phyloP scores from a whole-genome alignment of 345 rosid genomes.

The Combretum micranthum region DNA sequence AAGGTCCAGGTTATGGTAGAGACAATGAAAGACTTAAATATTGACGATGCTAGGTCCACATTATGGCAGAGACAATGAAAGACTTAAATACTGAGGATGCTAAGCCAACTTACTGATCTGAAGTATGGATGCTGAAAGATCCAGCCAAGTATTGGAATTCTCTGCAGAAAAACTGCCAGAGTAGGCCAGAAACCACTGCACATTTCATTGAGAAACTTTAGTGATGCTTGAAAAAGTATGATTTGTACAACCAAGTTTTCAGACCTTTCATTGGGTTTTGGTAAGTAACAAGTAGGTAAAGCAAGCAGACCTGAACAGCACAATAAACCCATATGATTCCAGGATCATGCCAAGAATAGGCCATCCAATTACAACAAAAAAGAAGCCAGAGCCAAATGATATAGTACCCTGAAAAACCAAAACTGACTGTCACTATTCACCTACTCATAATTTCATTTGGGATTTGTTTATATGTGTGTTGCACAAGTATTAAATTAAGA shows the following conservation, averaged over 20 bases:
- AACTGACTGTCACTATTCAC: neutral
- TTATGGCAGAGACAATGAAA: too few relatives aligned
- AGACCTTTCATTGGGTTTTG: neutral
- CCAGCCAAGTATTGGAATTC: constrained; percentile 97
- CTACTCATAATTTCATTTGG: too few relatives aligned
- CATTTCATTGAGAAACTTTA: constrained; percentile 16
- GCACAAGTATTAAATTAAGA: neutral
- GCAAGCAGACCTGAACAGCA: constrained; percentile 70
- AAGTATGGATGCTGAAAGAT: constrained; percentile 69
- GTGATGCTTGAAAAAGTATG: neutral
- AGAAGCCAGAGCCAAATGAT: constrained; percentile 88
- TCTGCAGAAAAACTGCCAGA: constrained; percentile 75
- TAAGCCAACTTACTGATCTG: constrained; percentile 56
- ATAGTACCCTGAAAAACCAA: constrained; percentile 65
- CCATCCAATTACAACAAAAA: constrained; percentile 85
- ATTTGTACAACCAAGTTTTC: neutral
- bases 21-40: too few relatives aligned
- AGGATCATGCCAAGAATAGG: constrained; percentile 84
- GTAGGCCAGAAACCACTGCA: constrained; percentile 99
- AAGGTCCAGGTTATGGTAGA: too few relatives aligned
- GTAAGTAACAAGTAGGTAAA: neutral
- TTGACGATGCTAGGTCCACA: too few relatives aligned
- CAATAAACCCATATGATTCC: constrained; percentile 82
- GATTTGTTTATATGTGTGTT: too few relatives aligned
- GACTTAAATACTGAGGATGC: too few relatives aligned